Conservation (phyloP, 352 stramenopile genomes). For the Heterotrichella gracilis region DNA sequence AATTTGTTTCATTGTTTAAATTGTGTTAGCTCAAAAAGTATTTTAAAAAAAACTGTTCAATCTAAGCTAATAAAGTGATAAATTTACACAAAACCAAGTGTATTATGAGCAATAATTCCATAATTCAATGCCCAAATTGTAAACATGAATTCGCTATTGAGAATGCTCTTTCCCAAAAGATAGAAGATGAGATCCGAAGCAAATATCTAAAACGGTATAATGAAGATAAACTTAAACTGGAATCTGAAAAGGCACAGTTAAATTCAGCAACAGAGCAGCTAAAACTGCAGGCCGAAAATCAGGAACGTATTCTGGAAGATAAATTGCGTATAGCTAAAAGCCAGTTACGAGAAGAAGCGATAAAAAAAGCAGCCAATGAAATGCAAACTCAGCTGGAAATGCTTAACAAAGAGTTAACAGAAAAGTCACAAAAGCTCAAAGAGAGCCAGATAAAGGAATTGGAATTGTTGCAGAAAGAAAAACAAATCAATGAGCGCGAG, state of each 20-base stretch:
- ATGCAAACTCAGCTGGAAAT: not conserved
- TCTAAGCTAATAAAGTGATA: not conserved
- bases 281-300: not conserved
- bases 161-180: not conserved
- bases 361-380: not conserved
- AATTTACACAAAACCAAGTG: not conserved
- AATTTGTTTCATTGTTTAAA: constrained; percentile 7
- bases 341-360: not conserved
- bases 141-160: not conserved
- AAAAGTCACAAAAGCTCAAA: not conserved
- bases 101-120: not conserved
- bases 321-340: not conserved
- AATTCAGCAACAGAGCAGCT: not conserved
- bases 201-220: not conserved
- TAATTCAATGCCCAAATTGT: not conserved
- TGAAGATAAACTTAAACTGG: not conserved
- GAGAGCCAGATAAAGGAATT: constrained; percentile 3
- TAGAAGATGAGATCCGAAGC: not conserved
- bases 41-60: not conserved
- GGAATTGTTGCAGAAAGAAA: not conserved
- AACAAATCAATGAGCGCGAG: not conserved
- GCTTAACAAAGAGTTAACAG: not conserved
- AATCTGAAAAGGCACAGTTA: not conserved
- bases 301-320: not conserved
- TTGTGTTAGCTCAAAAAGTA: not conserved